A percentile compares a stretch with the other conserved stretches of the same genome.
Evolutionary conservation across 148 eudicot genomes (phyloP).

Genomic region (Dysphania ambrosioides): DNA sequence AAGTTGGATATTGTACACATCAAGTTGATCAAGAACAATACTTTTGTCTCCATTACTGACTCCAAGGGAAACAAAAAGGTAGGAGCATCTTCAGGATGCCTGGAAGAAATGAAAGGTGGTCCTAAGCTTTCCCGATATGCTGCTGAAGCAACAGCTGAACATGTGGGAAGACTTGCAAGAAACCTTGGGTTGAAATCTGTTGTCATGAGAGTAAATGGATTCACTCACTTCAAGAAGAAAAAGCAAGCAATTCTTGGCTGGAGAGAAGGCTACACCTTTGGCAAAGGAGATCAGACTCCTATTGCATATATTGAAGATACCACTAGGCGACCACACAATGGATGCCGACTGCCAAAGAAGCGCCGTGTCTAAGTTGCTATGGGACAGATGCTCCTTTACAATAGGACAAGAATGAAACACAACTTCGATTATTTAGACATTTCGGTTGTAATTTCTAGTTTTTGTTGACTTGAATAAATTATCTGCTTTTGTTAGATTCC

Average conservation of each 20-base stretch:
- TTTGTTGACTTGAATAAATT: too few species aligned
- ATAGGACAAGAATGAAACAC: neutral
- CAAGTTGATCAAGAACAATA: constrained; percentile 70
- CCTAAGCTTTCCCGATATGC: constrained; percentile 57
- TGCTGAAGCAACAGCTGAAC: constrained; percentile 87
- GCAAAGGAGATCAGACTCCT: constrained; percentile 54
- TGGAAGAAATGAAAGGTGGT: constrained; percentile 65
- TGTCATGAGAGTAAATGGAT: constrained; percentile 82
- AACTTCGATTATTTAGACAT: constrained; percentile 5
- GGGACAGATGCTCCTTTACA: neutral
- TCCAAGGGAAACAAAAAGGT: constrained; percentile 76
- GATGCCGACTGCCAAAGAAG: constrained; percentile 74
- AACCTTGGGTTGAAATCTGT: constrained; percentile 66
- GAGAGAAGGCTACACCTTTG: constrained; percentile 72
- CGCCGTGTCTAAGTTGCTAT: constrained; percentile 43
- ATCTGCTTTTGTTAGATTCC: constrained; percentile 2
- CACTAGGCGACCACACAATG: constrained; percentile 84
- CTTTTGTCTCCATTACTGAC: constrained; percentile 79
- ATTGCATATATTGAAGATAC: constrained; percentile 78
- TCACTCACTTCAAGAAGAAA: constrained; percentile 76
- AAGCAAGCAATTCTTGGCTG: constrained; percentile 70
- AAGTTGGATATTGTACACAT: constrained; percentile 80
- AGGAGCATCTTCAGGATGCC: constrained; percentile 57
- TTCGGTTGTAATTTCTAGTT: neutral
- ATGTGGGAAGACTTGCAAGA: constrained; percentile 62